Base-by-base conservation (phyloP, 345 rosid species). In the Hibiscus tridactylites region DNA sequence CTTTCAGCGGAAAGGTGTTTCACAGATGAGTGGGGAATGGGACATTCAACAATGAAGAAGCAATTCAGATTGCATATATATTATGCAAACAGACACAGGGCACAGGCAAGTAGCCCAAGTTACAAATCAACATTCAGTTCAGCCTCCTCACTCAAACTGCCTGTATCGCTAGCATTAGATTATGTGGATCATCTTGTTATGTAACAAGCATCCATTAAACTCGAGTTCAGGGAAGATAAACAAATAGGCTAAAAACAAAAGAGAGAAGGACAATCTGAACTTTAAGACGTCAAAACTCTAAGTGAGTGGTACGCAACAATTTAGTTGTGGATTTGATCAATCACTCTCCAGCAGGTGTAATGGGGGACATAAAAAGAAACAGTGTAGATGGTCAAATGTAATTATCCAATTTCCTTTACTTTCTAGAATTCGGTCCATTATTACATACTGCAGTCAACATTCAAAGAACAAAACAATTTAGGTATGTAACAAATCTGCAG, bases 391-490 rank as follows among this genome's bases (percentile, higher is more conserved):
- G 17, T 70, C 52, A 56, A 56, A 58, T 71, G 33, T 19, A 31
- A 31, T 16, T 50, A 28, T 52, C 26, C 71, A 9, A 17, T 42
- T 68, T 31, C 29, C 44, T 68, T 68, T n/a, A 15, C 71, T 68
- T 54, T 50, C 60, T 49, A 21, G 29, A n/a, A 21, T 68, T 16
- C 21, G 53, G 26, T 52, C 47, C 46, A 52, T 17, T 42, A 31
- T 68, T 65, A 68, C 56, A 79, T 71, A 50, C 59, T 42, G n/a
- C 6, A 9, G 71, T 68, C 71, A 54, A 73, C 26, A 62, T 65
- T 74, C 12, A 21, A 75, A 78, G 13, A 70, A 78, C 60, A 46
- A 24, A 46, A 59, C 63, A 75, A 60, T 77, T 73, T 64, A 29
- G 21, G 52, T 17, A 58, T 53, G 79, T 24, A 33, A 72, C 58